Conservation (phyloP, 768 basidiomycete genomes). For the Amanita fuliginea region DNA sequence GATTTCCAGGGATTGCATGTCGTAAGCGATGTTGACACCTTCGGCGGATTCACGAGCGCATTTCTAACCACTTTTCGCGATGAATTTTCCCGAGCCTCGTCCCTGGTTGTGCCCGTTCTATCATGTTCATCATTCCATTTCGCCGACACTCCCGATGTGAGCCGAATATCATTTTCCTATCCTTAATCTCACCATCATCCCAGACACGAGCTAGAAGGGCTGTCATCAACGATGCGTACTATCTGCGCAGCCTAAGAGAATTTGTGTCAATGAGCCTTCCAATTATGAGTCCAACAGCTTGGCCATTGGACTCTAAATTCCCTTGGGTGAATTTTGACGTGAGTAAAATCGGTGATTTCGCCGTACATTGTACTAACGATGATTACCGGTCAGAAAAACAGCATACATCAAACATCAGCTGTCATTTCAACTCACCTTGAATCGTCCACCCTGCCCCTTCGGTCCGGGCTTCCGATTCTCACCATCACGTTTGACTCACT, state of each 20-base stretch:
- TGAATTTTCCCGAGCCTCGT: conserved; percentile 54
- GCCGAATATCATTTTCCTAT: conserved; percentile 5
- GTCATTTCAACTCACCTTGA: conserved; percentile 50
- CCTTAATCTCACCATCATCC: conserved; percentile 6
- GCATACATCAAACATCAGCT: conserved; percentile 42
- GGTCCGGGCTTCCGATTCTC: conserved; percentile 24
- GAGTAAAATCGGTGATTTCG: conserved; percentile 8
- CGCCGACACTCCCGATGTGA: conserved; percentile 33
- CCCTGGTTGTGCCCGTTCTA: conserved; percentile 45
- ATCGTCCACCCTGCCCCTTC: conserved; percentile 44
- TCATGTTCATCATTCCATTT: conserved; percentile 28
- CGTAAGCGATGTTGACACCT: conserved; percentile 46
- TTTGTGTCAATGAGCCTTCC: conserved; percentile 40
- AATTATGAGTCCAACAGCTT: conserved; percentile 30
- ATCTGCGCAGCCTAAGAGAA: conserved; percentile 38
- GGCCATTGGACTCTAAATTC: conserved; percentile 25
- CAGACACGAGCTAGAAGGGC: conserved; percentile 28
- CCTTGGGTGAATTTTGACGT: conserved; percentile 16
- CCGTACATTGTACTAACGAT: background rate
- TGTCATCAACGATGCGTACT: conserved; percentile 53
- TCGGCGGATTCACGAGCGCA: conserved; percentile 53
- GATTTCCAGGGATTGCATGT: conserved; percentile 54
- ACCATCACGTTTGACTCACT: background rate
- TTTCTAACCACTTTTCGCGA: conserved; percentile 55
- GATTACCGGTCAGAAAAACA: conserved; percentile 16